phyloP scores from a whole-genome alignment of 345 rosid species.

The Corymbia maculata region DNA sequence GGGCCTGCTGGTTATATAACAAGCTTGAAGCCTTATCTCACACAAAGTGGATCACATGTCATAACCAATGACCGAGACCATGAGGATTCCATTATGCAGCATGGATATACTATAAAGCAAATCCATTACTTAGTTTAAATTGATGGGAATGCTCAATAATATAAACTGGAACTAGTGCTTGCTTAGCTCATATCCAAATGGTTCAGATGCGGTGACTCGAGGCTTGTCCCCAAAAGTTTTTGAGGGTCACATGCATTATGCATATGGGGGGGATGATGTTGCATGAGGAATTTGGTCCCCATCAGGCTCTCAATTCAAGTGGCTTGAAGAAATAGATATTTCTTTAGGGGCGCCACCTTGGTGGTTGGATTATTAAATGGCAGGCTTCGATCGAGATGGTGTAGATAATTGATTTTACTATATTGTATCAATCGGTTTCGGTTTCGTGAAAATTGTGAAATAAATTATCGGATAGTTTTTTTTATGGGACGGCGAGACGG shows the following conservation, averaged over 20 bases:
- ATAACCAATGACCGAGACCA: slow-evolving; percentile 4
- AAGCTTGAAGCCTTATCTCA: not conserved
- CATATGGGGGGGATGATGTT: not conserved
- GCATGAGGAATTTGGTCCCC: not conserved
- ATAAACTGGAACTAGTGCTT: not conserved
- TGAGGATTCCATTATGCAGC: not conserved
- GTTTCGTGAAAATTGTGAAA: not conserved
- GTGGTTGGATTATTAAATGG: not conserved
- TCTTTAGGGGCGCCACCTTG: not conserved
- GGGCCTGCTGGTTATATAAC: slow-evolving; percentile 10
- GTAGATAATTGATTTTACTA: not conserved
- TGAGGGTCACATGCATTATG: not conserved
- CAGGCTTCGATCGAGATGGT: not conserved
- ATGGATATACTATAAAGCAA: not conserved
- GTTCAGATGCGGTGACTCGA: not conserved
- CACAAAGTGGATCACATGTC: slow-evolving; percentile 2
- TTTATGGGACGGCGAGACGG: not conserved
- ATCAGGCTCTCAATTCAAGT: not conserved
- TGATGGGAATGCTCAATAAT: not conserved
- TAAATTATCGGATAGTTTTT: not conserved
- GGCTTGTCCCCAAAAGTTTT: not conserved
- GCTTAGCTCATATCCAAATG: not conserved
- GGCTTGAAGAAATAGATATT: not conserved
- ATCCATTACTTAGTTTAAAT: not conserved
- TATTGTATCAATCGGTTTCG: not conserved